A percentile compares a stretch with the other conserved stretches of the same genome.
Evolutionary conservation across 2,329 filamentous ascomycete species (phyloP).

Genomic region (Lachnum nothofagi): DNA sequence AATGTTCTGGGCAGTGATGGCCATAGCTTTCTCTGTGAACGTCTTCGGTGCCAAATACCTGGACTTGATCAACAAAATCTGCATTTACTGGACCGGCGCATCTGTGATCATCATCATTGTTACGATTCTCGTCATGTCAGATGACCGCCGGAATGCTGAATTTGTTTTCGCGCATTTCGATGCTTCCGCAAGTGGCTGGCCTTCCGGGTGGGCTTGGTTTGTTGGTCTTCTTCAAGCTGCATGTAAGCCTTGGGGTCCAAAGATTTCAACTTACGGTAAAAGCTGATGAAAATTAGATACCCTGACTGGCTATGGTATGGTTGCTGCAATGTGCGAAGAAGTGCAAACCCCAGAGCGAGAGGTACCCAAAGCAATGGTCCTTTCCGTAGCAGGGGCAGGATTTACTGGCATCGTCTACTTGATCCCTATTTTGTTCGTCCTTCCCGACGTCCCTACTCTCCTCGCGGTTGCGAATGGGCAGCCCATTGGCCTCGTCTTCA

Average conservation of each 20-base stretch:
- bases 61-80: slow-evolving; percentile 66
- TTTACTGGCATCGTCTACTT: slow-evolving; percentile 63
- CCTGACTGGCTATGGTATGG: slow-evolving; percentile 64
- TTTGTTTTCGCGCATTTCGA: slow-evolving; percentile 68
- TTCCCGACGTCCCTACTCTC: slow-evolving; percentile 61
- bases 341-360: slow-evolving; percentile 64
- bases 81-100: slow-evolving; percentile 65
- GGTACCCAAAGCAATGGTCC: slow-evolving; percentile 66
- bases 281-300: slow-evolving; percentile 42
- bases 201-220: slow-evolving; percentile 66
- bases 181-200: slow-evolving; percentile 60
- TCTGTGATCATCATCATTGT: slow-evolving; percentile 66
- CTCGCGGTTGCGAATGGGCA: slow-evolving; percentile 65
- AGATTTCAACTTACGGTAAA: neutral
- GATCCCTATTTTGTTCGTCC: slow-evolving; percentile 69
- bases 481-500: slow-evolving; percentile 72
- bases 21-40: slow-evolving; percentile 59
- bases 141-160: slow-evolving; percentile 50
- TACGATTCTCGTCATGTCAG: slow-evolving; percentile 51
- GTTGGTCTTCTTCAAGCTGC: slow-evolving; percentile 62
- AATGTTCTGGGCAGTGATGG: slow-evolving; percentile 67
- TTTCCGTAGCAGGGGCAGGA: slow-evolving; percentile 62
- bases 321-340: slow-evolving; percentile 68
- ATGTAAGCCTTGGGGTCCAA: slow-evolving; percentile 18
- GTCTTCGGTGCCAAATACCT: slow-evolving; percentile 57